Evolutionary conservation across 2,329 filamentous ascomycete species (phyloP), one percentile per base, ranked within the genome.

Genomic region (Colletotrichum tofieldiae): DNA sequence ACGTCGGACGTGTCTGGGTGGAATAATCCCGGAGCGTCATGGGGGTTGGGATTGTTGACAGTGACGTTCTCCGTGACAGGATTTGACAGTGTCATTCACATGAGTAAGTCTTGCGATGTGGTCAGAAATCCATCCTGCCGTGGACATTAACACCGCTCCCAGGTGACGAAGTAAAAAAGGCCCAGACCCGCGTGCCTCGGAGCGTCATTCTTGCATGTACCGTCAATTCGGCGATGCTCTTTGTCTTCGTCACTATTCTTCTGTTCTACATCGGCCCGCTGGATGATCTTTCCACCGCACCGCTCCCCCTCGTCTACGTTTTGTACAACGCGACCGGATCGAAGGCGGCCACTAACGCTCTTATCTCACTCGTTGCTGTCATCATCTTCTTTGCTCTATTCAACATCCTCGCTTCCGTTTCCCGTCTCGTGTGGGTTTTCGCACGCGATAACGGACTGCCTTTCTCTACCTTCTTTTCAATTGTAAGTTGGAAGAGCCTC

Each of bases 11-110:
- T 58, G 1, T 58, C 55, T 7, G 55, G 55, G 14, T 58, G 55
- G 55, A 41, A 41, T 18, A 29, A 18, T 9, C 37, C 55, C 5
- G 55, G 55, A 6, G 35, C n/a, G 14, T 58, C 35, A 16, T 58
- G 55, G 35, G 55, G 37, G 5, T 9, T 58, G n/a, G 55, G 55
- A 3, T 11, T 58, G 14, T 18, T 58, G n/a, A 58, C 55, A 2
- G 39, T 58, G 4, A 58, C 37, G 5, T 58, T 58, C 35, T 58
- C 55, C n/a, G 55, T 58, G n/a, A 58, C 55, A n/a, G 55, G 55
- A 5, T 58, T 58, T 16, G 55, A 58, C 14, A 58, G 55, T 8
- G 55, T 58, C 37, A 58, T 58, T 23, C 55, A 58, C 11, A 58
- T 58, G 55, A 58, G 55, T 58, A 26, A 12, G 37, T 16, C n/a